A percentile compares a stretch with the other conserved stretches of the same genome.
Evolutionary conservation across 768 basidiomycete genomes (phyloP).

Genomic region (Hemileccinum impolitum): DNA sequence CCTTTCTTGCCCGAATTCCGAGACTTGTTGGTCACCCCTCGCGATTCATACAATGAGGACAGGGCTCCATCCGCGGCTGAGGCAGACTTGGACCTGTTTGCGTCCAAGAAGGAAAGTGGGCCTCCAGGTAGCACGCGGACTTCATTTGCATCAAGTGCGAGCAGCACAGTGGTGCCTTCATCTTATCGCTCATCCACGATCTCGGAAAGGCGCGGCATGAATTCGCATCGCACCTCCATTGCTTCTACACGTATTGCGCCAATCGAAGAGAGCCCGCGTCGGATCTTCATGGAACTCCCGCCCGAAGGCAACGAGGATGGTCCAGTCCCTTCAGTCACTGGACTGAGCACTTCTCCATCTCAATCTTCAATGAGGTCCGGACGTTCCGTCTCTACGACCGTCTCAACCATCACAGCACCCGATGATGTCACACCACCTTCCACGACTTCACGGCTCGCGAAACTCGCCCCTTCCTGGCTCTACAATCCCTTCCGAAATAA

Average conservation of each 20-base stretch:
- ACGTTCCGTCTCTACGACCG: slow-evolving; percentile 44
- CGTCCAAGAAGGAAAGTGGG: slow-evolving; percentile 41
- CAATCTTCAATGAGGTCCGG: slow-evolving; percentile 59
- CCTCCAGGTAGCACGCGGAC: slow-evolving; percentile 30
- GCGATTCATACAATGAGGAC: slow-evolving; percentile 35
- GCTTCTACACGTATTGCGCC: slow-evolving; percentile 48
- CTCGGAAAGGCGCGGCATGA: slow-evolving; percentile 38
- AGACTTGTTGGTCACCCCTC: slow-evolving; percentile 31
- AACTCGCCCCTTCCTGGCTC: slow-evolving; percentile 73
- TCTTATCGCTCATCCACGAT: slow-evolving; percentile 33
- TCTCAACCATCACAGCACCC: slow-evolving; percentile 18
- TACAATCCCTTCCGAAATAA: slow-evolving; percentile 71
- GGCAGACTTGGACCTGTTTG: slow-evolving; percentile 72
- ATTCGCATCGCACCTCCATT: slow-evolving; percentile 49
- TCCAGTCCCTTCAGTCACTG: slow-evolving; percentile 31
- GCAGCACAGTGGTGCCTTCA: slow-evolving; percentile 34
- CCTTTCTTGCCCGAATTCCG: slow-evolving; percentile 61
- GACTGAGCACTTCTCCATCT: slow-evolving; percentile 62
- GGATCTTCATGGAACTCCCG: slow-evolving; percentile 49
- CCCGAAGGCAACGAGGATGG: slow-evolving; percentile 36
- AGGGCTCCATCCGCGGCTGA: slow-evolving; percentile 45
- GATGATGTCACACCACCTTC: slow-evolving; percentile 23
- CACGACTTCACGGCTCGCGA: slow-evolving; percentile 43
- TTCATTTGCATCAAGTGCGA: slow-evolving; percentile 40
- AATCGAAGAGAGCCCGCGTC: slow-evolving; percentile 70